phyloP scores from a whole-genome alignment of 148 eudicot species.

The Camellia japonica region DNA sequence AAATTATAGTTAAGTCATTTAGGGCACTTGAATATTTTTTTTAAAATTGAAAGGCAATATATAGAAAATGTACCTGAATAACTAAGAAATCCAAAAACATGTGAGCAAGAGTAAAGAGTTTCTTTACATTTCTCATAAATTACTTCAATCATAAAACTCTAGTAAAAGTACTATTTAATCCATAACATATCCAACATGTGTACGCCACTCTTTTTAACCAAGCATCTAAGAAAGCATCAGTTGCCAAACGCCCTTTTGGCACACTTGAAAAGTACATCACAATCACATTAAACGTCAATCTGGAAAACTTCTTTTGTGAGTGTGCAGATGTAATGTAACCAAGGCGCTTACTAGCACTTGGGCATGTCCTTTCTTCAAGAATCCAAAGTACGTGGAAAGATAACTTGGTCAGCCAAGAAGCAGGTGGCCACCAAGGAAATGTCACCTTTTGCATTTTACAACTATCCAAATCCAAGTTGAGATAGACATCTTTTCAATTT shows the following conservation, averaged over 20 bases:
- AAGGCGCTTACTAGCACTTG: not conserved
- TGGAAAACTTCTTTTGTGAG: not conserved
- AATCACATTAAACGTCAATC: not conserved
- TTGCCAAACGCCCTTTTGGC: not conserved
- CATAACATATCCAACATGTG: not conserved
- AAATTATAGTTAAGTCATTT: not conserved
- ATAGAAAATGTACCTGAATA: not conserved
- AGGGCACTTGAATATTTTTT: not conserved
- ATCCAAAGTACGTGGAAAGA: not conserved
- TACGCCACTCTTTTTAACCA: not conserved
- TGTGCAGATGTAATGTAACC: not conserved
- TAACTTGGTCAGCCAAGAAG: conserved; percentile 6
- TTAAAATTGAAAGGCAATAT: not conserved
- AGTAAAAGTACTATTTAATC: not conserved
- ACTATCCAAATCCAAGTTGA: not conserved
- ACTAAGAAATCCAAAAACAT: not conserved
- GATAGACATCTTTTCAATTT: not conserved
- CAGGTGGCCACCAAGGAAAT: not conserved
- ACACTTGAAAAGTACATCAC: not conserved
- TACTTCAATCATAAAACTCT: not conserved
- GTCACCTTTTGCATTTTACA: not conserved
- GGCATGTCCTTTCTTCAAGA: conserved; percentile 5
- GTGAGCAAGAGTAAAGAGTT: not conserved
- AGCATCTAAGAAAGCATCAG: not conserved
- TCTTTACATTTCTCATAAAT: not conserved